phyloP scores from a whole-genome alignment of 129 eudicot species.

The Tagetes patula region DNA sequence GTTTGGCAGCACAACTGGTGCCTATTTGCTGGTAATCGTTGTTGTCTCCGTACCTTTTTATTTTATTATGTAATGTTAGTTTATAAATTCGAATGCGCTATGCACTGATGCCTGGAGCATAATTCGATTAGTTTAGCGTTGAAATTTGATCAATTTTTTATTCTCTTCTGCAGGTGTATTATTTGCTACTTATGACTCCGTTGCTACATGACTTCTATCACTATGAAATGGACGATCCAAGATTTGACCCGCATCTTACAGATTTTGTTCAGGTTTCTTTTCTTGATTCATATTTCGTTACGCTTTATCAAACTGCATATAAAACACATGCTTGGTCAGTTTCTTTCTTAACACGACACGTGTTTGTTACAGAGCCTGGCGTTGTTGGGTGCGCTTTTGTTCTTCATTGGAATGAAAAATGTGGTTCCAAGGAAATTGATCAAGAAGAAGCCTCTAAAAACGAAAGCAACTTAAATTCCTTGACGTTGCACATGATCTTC shows the following conservation, averaged over 20 bases:
- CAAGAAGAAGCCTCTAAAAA: conserved; percentile 52
- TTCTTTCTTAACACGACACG: not conserved
- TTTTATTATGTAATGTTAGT: not conserved
- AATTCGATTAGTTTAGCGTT: not conserved
- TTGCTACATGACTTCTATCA: conserved; percentile 55
- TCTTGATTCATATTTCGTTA: not conserved
- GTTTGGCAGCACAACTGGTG: conserved; percentile 69
- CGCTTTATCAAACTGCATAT: not conserved
- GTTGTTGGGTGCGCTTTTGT: conserved; percentile 67
- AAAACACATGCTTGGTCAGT: not conserved
- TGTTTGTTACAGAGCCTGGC: conserved; percentile 50
- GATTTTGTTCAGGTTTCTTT: conserved; percentile 62
- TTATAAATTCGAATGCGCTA: not conserved
- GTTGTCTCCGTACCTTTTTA: not conserved
- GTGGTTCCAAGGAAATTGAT: conserved; percentile 46
- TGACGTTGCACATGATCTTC: conserved; percentile 8
- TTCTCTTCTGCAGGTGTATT: conserved; percentile 40
- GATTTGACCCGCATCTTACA: conserved; percentile 29
- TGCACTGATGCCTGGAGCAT: not conserved
- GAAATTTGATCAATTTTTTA: not conserved
- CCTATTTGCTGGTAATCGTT: conserved; percentile 57
- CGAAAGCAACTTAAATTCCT: conserved; percentile 44
- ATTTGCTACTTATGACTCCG: conserved; percentile 55
- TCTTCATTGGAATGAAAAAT: conserved; percentile 72
- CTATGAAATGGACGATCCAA: conserved; percentile 39